phyloP scores from a whole-genome alignment of 345 rosid genomes.

The Eucalyptus erythrocorys region DNA sequence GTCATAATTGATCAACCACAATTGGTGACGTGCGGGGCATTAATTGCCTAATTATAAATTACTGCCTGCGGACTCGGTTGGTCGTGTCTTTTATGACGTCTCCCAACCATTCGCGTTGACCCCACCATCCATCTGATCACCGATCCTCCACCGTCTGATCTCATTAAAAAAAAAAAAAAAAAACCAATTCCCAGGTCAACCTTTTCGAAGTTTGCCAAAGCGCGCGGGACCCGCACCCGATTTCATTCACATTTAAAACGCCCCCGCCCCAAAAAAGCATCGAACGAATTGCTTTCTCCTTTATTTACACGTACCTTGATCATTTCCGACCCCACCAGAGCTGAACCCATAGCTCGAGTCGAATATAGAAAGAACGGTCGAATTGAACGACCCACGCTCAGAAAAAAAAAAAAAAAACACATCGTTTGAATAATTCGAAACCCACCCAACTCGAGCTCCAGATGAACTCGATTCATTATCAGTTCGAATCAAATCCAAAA shows the following conservation, averaged over 20 bases:
- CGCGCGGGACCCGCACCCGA: background rate
- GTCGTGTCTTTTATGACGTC: background rate
- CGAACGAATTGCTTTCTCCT: background rate
- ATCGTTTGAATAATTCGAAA: background rate
- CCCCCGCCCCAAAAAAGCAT: background rate
- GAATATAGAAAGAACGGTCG: background rate
- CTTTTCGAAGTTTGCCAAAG: background rate
- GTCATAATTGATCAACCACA: background rate
- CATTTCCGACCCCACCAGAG: background rate
- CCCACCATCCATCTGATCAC: background rate
- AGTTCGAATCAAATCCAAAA: background rate
- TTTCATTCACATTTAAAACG: background rate
- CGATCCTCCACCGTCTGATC: background rate
- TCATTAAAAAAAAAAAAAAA: background rate
- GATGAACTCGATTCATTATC: background rate
- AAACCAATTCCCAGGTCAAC: background rate
- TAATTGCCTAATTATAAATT: background rate
- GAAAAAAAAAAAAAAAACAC: accelerated
- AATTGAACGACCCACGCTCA: background rate
- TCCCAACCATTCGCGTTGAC: background rate
- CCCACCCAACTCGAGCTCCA: background rate
- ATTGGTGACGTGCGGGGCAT: background rate
- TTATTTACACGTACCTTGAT: background rate
- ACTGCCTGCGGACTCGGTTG: background rate
- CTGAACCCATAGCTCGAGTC: background rate